A percentile compares a stretch with the other conserved stretches of the same genome.
phyloP scores from a whole-genome alignment of 2,329 filamentous ascomycete genomes.

The Xylariaceae sp. region DNA sequence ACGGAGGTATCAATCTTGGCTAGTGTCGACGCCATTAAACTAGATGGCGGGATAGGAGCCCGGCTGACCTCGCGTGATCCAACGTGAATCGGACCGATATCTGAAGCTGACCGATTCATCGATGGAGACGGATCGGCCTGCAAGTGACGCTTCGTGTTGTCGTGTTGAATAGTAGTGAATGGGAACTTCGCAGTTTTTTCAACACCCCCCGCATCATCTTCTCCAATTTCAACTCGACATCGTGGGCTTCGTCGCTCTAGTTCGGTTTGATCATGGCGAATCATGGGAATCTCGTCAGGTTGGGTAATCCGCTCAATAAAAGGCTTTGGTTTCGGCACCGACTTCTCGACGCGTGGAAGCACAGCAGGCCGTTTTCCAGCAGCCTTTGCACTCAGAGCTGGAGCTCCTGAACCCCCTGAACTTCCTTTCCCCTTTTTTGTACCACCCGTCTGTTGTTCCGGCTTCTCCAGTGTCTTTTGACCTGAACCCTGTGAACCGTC shows the following conservation, averaged over 20 bases:
- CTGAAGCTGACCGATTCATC: slow-evolving; percentile 32
- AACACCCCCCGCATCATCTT: not conserved
- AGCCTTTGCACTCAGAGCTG: slow-evolving; percentile 39
- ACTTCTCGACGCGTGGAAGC: slow-evolving; percentile 13
- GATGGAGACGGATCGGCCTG: slow-evolving; percentile 20
- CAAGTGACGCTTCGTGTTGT: slow-evolving; percentile 19
- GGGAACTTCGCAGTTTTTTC: not conserved
- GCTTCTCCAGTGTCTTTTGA: slow-evolving; percentile 29
- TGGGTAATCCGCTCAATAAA: slow-evolving; percentile 1
- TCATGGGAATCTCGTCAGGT: not conserved
- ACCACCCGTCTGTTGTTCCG: slow-evolving; percentile 11
- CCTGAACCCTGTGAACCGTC: slow-evolving; percentile 23
- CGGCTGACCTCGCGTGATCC: slow-evolving; percentile 26
- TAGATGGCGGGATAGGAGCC: slow-evolving; percentile 28
- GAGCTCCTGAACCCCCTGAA: not conserved
- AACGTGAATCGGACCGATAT: slow-evolving; percentile 20
- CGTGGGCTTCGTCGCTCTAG: not conserved
- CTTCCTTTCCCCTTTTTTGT: slow-evolving; percentile 16
- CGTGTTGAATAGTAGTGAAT: slow-evolving; percentile 1
- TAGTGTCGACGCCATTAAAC: slow-evolving; percentile 32
- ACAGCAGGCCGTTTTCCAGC: slow-evolving; percentile 43
- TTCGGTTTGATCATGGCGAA: not conserved
- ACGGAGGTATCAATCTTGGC: slow-evolving; percentile 37
- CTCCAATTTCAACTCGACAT: slow-evolving; percentile 6
- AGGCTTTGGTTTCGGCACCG: slow-evolving; percentile 11